These are phyloP conservation scores for Coemansia sp. DNA, from an alignment of 192 early-diverging fungal genomes.

Conservation along the genomic window DNA sequence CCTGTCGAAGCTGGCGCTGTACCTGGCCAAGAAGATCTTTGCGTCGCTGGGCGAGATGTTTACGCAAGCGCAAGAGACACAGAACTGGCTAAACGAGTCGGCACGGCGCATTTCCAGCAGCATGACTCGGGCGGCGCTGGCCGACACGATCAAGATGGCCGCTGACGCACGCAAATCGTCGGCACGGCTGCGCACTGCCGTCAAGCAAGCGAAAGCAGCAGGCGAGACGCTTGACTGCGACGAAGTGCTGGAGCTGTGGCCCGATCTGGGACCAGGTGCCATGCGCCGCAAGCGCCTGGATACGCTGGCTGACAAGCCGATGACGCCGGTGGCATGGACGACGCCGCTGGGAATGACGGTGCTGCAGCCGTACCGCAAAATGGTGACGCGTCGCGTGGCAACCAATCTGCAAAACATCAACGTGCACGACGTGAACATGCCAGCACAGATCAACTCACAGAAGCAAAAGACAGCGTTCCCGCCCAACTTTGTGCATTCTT, in stretches of 20 bases:
- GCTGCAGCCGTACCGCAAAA: slow-evolving; percentile 93
- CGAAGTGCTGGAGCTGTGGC: slow-evolving; percentile 23
- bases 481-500: slow-evolving; percentile 97
- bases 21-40: slow-evolving; percentile 82
- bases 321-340: slow-evolving; percentile 94
- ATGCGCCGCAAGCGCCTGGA: slow-evolving; percentile 34
- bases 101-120: slow-evolving; percentile 81
- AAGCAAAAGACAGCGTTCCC: slow-evolving; percentile 98
- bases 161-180: slow-evolving; percentile 26
- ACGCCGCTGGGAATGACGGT: slow-evolving; percentile 91
- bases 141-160: slow-evolving; percentile 33
- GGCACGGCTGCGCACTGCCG: slow-evolving; percentile 24
- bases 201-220: slow-evolving; percentile 14
- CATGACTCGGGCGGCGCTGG: slow-evolving; percentile 57
- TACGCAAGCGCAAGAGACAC: slow-evolving; percentile 81
- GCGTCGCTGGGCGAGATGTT: slow-evolving; percentile 87
- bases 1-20: slow-evolving; percentile 55
- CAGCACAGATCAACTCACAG: slow-evolving; percentile 77
- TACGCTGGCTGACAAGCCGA: slow-evolving; percentile 57
- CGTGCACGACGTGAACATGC: slow-evolving; percentile 65
- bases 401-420: slow-evolving; percentile 79
- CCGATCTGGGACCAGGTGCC: slow-evolving; percentile 39
- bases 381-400: slow-evolving; percentile 59
- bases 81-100: slow-evolving; percentile 89
- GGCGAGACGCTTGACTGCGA: slow-evolving; percentile 17